Percentiles rank a stretch among this genome's conserved stretches.
These are phyloP conservation scores for Phytophthora citricola DNA, from an alignment of 352 stramenopile species.

Conservation along the genomic window DNA sequence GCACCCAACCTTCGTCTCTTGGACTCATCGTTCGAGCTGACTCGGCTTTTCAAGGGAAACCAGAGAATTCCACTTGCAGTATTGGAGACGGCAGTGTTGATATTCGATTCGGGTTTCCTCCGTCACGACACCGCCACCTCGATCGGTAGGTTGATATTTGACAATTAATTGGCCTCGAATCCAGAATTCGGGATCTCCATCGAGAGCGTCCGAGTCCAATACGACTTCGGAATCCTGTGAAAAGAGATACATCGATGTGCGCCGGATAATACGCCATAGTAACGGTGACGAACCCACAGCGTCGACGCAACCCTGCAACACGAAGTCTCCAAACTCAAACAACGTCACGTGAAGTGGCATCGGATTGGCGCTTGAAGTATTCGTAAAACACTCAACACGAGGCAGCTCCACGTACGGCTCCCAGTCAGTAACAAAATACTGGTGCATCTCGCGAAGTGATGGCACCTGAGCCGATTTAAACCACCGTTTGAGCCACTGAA, in stretches of 20 bases:
- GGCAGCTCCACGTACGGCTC: conserved; percentile 32
- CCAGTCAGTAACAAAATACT: conserved; percentile 42
- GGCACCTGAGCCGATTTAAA: conserved; percentile 26
- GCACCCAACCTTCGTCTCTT: conserved; percentile 27
- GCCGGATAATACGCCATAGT: conserved; percentile 47
- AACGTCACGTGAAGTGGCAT: conserved; percentile 32
- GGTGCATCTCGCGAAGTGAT: conserved; percentile 52
- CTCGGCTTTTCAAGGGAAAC: conserved; percentile 7
- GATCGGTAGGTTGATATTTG: conserved; percentile 25
- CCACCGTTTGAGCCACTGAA: conserved; percentile 43
- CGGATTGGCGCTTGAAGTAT: conserved; percentile 16
- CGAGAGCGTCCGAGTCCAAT: conserved; percentile 1
- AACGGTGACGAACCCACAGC: conserved; percentile 29
- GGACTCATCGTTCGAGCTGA: conserved; percentile 8
- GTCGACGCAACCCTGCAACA: conserved; percentile 48
- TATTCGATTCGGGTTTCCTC: conserved; percentile 37
- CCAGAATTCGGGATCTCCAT: conserved; percentile 26
- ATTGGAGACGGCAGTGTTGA: conserved; percentile 29
- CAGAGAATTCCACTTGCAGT: conserved; percentile 36
- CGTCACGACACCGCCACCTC: conserved; percentile 17
- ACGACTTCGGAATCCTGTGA: conserved; percentile 23
- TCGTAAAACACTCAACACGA: conserved; percentile 33
- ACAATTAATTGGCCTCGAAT: conserved; percentile 38
- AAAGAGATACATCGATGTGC: conserved; percentile 14
- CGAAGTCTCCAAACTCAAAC: conserved; percentile 38